These are phyloP conservation scores for Musa acuminata DNA, from an alignment of 176 grass and related monocot species.

Conservation along the genomic window DNA sequence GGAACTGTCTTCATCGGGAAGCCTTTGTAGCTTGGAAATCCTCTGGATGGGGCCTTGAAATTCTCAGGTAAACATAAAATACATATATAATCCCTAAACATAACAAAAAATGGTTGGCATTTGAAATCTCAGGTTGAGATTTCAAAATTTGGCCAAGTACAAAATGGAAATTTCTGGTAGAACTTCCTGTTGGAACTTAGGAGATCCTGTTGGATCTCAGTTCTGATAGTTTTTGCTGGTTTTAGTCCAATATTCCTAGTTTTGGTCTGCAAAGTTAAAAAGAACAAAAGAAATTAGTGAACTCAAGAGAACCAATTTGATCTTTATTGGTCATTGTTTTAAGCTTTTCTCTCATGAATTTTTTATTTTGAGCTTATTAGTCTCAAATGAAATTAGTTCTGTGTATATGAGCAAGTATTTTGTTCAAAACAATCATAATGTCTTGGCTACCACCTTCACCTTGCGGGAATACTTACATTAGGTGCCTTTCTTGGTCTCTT, in stretches of 20 bases:
- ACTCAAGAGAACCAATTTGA: background rate
- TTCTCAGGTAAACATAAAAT: background rate
- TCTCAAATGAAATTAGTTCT: too few relatives aligned
- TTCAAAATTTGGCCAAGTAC: background rate
- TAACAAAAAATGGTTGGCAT: background rate
- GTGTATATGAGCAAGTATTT: too few relatives aligned
- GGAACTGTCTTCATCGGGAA: too few relatives aligned
- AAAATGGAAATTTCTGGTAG: background rate
- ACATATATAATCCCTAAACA: background rate
- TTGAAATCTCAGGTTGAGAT: too few relatives aligned
- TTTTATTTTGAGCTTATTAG: too few relatives aligned
- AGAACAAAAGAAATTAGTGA: background rate
- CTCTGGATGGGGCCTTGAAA: too few relatives aligned
- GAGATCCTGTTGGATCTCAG: background rate
- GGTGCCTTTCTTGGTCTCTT: background rate
- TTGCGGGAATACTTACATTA: background rate
- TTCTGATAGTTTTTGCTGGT: background rate
- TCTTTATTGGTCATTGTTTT: background rate
- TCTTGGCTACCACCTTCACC: too few relatives aligned
- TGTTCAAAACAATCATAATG: too few relatives aligned
- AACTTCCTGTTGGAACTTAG: background rate
- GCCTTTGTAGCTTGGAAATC: too few relatives aligned
- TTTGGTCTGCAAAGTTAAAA: background rate
- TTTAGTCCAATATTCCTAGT: background rate
- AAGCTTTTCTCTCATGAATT: background rate